A percentile compares a stretch with the other conserved stretches of the same genome.
Conservation (phyloP, 495 filamentous ascomycete genomes). For the Aspergillus indologenus region DNA sequence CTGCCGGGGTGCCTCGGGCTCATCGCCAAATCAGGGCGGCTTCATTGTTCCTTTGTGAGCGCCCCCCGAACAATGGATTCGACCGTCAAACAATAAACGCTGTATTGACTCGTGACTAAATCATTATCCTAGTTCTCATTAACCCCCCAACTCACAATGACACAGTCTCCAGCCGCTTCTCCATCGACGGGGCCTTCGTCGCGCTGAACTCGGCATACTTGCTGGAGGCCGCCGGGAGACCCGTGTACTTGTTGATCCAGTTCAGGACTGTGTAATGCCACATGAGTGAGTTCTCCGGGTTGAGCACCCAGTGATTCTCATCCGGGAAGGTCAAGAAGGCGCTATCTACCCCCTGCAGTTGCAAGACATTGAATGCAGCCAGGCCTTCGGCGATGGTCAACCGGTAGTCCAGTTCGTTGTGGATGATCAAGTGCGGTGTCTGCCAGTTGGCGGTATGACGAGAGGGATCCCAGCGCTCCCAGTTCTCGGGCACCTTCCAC, state of each 20-base stretch:
- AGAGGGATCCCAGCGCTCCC: slow-evolving; percentile 81
- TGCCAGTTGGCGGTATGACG: slow-evolving; percentile 67
- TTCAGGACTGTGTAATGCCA: slow-evolving; percentile 89
- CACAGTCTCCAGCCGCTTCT: slow-evolving; percentile 23
- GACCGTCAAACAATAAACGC: background rate
- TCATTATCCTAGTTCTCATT: background rate
- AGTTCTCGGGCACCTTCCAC: slow-evolving; percentile 70
- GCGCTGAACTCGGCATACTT: slow-evolving; percentile 9
- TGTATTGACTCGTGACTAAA: background rate
- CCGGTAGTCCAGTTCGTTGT: slow-evolving; percentile 89
- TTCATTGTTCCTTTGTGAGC: background rate
- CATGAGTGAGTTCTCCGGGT: slow-evolving; percentile 83
- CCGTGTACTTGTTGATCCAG: slow-evolving; percentile 84
- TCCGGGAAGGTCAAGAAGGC: slow-evolving; percentile 78
- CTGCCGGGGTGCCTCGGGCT: background rate
- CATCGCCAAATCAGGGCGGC: background rate
- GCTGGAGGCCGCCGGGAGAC: slow-evolving; percentile 38
- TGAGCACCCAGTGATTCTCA: slow-evolving; percentile 83
- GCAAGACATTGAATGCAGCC: slow-evolving; percentile 84
- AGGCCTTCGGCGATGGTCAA: slow-evolving; percentile 80
- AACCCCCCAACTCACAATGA: slow-evolving; percentile 15
- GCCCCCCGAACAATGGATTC: background rate
- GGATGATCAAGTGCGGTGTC: slow-evolving; percentile 85
- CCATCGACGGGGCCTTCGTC: slow-evolving; percentile 4
- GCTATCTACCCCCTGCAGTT: slow-evolving; percentile 53